Percentiles rank a stretch among this genome's conserved stretches.
phyloP scores from a whole-genome alignment of 2,329 filamentous ascomycete genomes.

The Ophiocordyceps camponoti-floridani region DNA sequence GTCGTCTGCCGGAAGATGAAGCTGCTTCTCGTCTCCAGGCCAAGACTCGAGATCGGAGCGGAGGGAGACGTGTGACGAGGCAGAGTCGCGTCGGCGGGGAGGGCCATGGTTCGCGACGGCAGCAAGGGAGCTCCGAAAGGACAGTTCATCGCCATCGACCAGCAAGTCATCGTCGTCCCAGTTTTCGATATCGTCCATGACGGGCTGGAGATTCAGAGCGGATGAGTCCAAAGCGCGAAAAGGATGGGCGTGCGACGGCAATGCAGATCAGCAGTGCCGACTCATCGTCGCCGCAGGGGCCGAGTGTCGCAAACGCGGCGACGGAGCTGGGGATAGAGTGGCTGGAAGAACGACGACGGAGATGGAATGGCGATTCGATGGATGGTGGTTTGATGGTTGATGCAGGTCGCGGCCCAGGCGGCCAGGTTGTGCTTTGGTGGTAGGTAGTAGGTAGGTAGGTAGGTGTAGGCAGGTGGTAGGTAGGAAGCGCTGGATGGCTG shows the following conservation, averaged over 20 bases:
- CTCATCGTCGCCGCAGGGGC: background rate
- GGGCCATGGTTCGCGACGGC: constrained; percentile 14
- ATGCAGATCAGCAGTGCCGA: background rate
- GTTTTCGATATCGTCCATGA: constrained; percentile 48
- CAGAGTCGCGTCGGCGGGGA: constrained; percentile 49
- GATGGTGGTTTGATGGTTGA: background rate
- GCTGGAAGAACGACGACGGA: background rate
- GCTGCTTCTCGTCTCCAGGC: constrained; percentile 68
- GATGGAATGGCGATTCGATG: background rate
- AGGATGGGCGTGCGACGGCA: background rate
- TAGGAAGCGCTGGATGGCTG: background rate
- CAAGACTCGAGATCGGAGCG: constrained; percentile 67
- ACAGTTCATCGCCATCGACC: constrained; percentile 49
- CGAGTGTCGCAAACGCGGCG: constrained; percentile 2
- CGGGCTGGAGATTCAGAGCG: constrained; percentile 34
- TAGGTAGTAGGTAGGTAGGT: no score
- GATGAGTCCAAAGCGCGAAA: constrained; percentile 31
- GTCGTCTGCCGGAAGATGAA: constrained; percentile 71
- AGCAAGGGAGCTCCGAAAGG: constrained; percentile 29
- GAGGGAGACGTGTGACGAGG: constrained; percentile 66
- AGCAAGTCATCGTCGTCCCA: constrained; percentile 67
- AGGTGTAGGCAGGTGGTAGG: no score
- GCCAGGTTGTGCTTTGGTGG: background rate
- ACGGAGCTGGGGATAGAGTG: background rate
- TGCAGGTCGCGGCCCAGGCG: constrained; percentile 1